Percentiles rank a stretch among this genome's conserved stretches.
Conservation (phyloP, 2,329 filamentous ascomycete genomes). For the Fusarium sterilihyphosum region DNA sequence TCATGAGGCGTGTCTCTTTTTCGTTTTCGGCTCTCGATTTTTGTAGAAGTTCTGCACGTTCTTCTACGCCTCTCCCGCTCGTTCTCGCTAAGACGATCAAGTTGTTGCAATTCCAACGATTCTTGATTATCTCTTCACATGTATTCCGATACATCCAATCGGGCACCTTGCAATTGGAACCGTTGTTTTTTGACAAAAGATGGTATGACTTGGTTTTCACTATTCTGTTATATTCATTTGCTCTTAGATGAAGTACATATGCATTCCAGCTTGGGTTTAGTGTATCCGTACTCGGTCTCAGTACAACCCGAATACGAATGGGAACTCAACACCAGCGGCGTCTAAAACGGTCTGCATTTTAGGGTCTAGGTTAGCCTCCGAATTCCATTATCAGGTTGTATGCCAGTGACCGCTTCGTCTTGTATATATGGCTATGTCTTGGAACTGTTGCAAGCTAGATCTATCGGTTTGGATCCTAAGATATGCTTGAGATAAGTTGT, state of each 20-base stretch:
- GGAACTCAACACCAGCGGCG: not conserved
- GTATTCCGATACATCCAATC: slow-evolving; percentile 7
- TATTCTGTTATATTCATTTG: not conserved
- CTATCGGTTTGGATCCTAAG: not conserved
- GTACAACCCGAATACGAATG: slow-evolving; percentile 3
- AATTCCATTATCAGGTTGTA: not conserved
- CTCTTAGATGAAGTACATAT: not conserved
- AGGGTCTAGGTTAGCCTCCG: not conserved
- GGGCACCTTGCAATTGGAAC: slow-evolving; percentile 12
- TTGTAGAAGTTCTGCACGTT: not conserved
- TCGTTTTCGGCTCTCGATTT: slow-evolving; percentile 36
- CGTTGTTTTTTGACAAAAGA: not conserved
- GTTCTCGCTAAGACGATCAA: slow-evolving; percentile 8
- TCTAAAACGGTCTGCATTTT: not conserved
- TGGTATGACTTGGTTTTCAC: not conserved
- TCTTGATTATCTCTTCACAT: slow-evolving; percentile 4
- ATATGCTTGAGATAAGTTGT: not conserved
- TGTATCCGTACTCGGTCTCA: not conserved
- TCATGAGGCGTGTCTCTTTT: slow-evolving; percentile 27
- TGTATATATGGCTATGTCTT: not conserved
- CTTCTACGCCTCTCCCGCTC: slow-evolving; percentile 18
- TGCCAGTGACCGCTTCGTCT: not conserved
- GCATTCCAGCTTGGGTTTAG: slow-evolving; percentile 5
- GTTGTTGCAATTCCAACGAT: not conserved
- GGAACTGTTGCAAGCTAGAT: not conserved